Evolutionary conservation across 352 stramenopile species (phyloP), one percentile per base, ranked within the genome.

Genomic region (Phytophthora cryptogea): DNA sequence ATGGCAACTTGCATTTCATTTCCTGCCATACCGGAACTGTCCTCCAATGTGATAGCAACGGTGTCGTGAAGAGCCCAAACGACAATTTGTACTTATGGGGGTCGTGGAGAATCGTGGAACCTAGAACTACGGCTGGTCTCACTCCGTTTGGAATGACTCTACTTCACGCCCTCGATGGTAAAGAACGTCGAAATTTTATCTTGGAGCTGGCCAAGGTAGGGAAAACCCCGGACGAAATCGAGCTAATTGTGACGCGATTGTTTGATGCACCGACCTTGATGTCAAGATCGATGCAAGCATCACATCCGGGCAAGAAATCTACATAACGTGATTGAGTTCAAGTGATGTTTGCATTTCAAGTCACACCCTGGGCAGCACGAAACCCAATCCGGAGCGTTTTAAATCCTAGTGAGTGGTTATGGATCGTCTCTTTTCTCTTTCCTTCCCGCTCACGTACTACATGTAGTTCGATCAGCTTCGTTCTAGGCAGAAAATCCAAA

Each of bases 161-260:
- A 39, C 11, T 10, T 16, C 33, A 39, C 33, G 33, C 16, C 8
- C 33, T 39, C 11, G 33, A 2, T 17, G 33, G 33, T 14, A 39
- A 57, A 41, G 26, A 43, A n/a, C 54, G 54, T 13, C 54, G 60
- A 23, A 3, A 45, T 16, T 26, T 65, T 13, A 64, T 65, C n/a
- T 27, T 70, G 55, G 33, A 61, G 10, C 47, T 68, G 17, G 54
- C 47, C 26, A 63, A 68, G 33, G 30, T 26, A 9, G 47, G 35
- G 17, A 59, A 59, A 36, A 57, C 50, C 1, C 7, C 44, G 2
- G 51, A 62, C 16, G 51, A 63, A 40, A 51, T 63, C 33, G 53
- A 68, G 20, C 53, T 54, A 36, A 63, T 68, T 27, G 46, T 68
- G 44, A 63, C 51, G n/a, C 45, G 39, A 14, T 26, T 63, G 16